Evolutionary conservation across 169 alveolate genomes (phyloP), one percentile per base, ranked within the genome.

Genomic region (Cryptosporidium tyzzeri): DNA sequence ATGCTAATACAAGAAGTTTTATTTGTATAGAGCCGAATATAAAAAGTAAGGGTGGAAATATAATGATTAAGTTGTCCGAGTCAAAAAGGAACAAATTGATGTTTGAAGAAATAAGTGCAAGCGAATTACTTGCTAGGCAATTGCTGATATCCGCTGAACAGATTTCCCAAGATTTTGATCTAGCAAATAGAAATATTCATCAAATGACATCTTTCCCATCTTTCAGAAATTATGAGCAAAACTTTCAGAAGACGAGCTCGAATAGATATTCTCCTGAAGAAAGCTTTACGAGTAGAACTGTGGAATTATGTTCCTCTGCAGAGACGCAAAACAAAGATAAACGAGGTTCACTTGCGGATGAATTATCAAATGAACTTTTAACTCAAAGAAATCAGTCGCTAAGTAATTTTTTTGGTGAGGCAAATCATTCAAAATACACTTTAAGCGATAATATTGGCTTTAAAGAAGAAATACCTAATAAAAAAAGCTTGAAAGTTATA

Each of bases 1-100:
- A 80, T 62, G 89, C 89, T 31, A 80, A 65, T 80, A 80, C 89
- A 41, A 59, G 75, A 80, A 59, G 75, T 62, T 80, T 58, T 29
- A 59, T 80, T 26, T 62, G 75, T 26, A 37, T 65, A 3, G 75
- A 80, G 6, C 58, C 89, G n/a, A 59, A 65, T 10, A 51, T 23
- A 1, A 59, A 80, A 33, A 21, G 44, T 62, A 35, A 39, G 18
- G 68, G 26, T 1, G 35, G 35, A 1, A 65, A 50, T 26, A 80
- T 80, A 21, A 29, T 50, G 68, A 62, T 80, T 41, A 80, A 80
- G 45, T 44, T 80, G 18, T 80, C 89, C 4, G 89, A 80, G 6
- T 62, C 73, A 10, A 80, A 80, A 41, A 59, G 33, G 59, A 80
- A 80, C 65, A 59, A 80, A 65, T 29, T 80, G 35, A 62, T 80